Base-by-base conservation (phyloP, 2,329 filamentous ascomycete genomes). In the Fusarium pseudograminearum region DNA sequence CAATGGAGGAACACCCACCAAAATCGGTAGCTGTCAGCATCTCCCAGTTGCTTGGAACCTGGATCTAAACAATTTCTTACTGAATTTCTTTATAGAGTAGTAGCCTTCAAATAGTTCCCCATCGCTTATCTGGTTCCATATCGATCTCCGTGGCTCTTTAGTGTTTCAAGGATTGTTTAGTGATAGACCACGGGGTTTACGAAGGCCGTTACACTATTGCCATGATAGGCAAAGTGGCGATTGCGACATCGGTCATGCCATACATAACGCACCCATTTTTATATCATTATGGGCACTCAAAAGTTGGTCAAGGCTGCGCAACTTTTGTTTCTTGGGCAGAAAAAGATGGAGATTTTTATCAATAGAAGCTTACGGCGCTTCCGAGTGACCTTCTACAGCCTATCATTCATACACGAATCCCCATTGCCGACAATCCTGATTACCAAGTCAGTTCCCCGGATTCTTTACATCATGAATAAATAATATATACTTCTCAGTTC, bases 181-280 rank as follows among this genome's bases (percentile, higher is more conserved):
- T 48, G 22, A 20, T 51, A 15, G 18, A 26, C 50, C 67, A 52
- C 64, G 62, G 53, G 67, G 67, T 70, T 50, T 38, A 33, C 45
- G 34, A 47, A 67, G 48, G 61, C 57, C 57, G 67, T 46, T 51
- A 38, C 63, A 58, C 71, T 65, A 75, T 31, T 45, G 20, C 73
- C 58, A 16, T 42, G 59, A 74, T 54, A 11, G 68, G 73, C 36
- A 75, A 72, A 45, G 71, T 63, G 67, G 67, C 70, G 60, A 75
- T 75, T 70, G 63, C 73, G 73, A 72, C 73, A 75, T 75, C 64
- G 57, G 61, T 67, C 61, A 72, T 70, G 65, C 63, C 53, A 54
- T 31, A 31, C 40, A 59, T 57, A 60, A 61, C 12, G 34, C 58
- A 51, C 52, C 54, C 57, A 60, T 58, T 54, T 57, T 64, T 57